These are phyloP conservation scores for Russula earlei DNA, from an alignment of 768 basidiomycete species.

Conservation along the genomic window DNA sequence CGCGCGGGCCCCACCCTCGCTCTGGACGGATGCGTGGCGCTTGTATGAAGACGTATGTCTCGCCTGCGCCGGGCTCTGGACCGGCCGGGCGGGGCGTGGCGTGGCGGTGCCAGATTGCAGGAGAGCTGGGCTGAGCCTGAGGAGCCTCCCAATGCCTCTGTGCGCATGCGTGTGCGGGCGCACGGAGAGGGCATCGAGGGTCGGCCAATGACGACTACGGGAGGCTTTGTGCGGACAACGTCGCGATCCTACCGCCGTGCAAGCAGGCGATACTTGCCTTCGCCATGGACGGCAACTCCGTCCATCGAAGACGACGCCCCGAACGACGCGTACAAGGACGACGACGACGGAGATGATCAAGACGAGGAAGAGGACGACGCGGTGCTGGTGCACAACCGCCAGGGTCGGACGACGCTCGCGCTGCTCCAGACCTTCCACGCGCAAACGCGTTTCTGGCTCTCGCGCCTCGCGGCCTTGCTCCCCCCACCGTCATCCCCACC, in stretches of 20 bases:
- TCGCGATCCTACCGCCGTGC: conserved; percentile 10
- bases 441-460: conserved; percentile 49
- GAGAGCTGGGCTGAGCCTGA: conserved; percentile 55
- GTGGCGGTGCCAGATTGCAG: conserved; percentile 39
- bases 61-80: conserved; percentile 76
- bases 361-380: conserved; percentile 39
- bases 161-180: conserved; percentile 38
- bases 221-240: not conserved
- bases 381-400: conserved; percentile 29
- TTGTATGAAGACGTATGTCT: conserved; percentile 82
- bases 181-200: conserved; percentile 69
- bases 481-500: not conserved
- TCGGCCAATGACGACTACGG: conserved; percentile 20
- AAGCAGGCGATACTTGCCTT: conserved; percentile 20
- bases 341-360: not conserved
- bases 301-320: not conserved
- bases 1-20: not conserved
- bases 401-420: conserved; percentile 39
- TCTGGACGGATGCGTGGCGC: conserved; percentile 69
- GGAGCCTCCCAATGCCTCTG: conserved; percentile 23
- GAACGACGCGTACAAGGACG: not conserved
- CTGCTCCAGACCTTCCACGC: conserved; percentile 53
- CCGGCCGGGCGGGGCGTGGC: conserved; percentile 44
- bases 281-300: conserved; percentile 21
- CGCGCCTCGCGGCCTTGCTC: conserved; percentile 27